These are phyloP conservation scores for Royoungia palumana DNA, from an alignment of 768 basidiomycete species.

Conservation along the genomic window DNA sequence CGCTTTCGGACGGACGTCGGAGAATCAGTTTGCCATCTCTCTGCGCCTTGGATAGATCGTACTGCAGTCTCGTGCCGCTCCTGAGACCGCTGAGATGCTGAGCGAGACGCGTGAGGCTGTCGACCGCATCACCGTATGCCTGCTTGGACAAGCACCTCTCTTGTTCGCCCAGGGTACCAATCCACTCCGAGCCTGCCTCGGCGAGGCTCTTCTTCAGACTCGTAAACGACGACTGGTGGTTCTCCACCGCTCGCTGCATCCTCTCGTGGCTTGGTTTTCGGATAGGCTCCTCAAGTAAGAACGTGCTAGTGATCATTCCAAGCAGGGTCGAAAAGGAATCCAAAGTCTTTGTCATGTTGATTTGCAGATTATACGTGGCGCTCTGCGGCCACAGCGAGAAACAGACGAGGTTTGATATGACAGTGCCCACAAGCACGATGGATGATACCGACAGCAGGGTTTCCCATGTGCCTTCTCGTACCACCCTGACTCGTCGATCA, in stretches of 20 bases:
- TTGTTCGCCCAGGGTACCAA: constrained; percentile 29
- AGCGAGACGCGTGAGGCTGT: constrained; percentile 82
- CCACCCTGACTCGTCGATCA: constrained; percentile 46
- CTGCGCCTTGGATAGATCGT: constrained; percentile 69
- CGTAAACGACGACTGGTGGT: constrained; percentile 88
- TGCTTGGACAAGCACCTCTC: constrained; percentile 35
- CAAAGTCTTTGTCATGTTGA: constrained; percentile 79
- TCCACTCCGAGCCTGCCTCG: constrained; percentile 88
- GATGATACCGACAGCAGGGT: constrained; percentile 72
- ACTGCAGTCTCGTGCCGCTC: constrained; percentile 79
- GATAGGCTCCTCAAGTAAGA: constrained; percentile 72
- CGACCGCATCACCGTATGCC: constrained; percentile 85
- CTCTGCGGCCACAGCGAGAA: constrained; percentile 80
- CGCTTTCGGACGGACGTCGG: constrained; percentile 12
- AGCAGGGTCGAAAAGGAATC: constrained; percentile 88
- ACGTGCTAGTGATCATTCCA: constrained; percentile 75
- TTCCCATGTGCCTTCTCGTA: constrained; percentile 83
- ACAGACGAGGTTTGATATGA: constrained; percentile 82
- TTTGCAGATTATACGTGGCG: constrained; percentile 79
- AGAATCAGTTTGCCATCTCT: constrained; percentile 43
- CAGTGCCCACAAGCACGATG: constrained; percentile 73
- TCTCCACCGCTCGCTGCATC: constrained; percentile 75
- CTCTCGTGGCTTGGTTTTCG: constrained; percentile 55
- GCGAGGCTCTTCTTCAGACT: constrained; percentile 79
- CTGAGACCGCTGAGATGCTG: constrained; percentile 92